These are phyloP conservation scores for Mycena maculata DNA, from an alignment of 768 basidiomycete species.

Conservation along the genomic window DNA sequence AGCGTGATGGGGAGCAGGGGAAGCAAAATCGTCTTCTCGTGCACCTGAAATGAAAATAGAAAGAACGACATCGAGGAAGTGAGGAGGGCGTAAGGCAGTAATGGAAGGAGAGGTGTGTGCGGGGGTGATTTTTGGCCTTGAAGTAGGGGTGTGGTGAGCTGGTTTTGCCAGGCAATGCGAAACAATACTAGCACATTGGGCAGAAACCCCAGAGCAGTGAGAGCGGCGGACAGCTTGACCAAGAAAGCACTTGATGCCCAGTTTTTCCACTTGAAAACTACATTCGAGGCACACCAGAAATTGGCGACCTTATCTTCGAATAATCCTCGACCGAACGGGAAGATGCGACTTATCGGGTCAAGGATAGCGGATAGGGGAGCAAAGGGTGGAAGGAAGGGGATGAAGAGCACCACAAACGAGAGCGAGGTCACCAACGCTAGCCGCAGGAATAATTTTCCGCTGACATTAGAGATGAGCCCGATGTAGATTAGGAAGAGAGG, in stretches of 20 bases:
- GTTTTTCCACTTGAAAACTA: constrained; percentile 85
- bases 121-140: constrained; percentile 28
- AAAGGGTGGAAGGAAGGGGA: constrained; percentile 83
- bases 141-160: constrained; percentile 20
- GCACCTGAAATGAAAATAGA: constrained; percentile 96
- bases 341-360: constrained; percentile 84
- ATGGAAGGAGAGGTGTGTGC: constrained; percentile 64
- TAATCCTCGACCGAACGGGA: constrained; percentile 90
- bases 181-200: constrained; percentile 64
- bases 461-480: constrained; percentile 29
- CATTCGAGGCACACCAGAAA: constrained; percentile 95
- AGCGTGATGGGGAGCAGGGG: constrained; percentile 89
- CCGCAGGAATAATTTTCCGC: constrained; percentile 68
- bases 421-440: constrained; percentile 70
- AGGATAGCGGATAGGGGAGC: constrained; percentile 59
- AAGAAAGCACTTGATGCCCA: constrained; percentile 61
- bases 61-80: constrained; percentile 92
- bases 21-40: constrained; percentile 92
- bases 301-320: constrained; percentile 98
- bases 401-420: constrained; percentile 77
- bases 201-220: constrained; percentile 79
- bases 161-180: constrained; percentile 48
- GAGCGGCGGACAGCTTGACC: constrained; percentile 70
- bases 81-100: constrained; percentile 85
- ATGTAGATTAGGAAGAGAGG: background rate